A percentile compares a stretch with the other conserved stretches of the same genome.
These are phyloP conservation scores for Actinidia polygama DNA, from an alignment of 179 eudicot genomes.

Conservation along the genomic window DNA sequence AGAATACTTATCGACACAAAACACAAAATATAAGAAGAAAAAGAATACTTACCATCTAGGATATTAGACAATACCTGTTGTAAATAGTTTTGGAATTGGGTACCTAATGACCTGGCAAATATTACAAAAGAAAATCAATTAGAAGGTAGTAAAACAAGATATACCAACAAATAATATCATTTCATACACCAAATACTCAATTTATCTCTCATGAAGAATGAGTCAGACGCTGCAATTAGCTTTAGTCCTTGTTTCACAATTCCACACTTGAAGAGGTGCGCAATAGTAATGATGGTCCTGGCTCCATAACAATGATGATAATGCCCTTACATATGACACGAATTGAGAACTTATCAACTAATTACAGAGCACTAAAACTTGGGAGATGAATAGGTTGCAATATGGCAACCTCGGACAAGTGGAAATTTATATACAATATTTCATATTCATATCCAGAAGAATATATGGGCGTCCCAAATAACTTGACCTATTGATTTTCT, in stretches of 20 bases:
- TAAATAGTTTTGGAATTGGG: constrained; percentile 89
- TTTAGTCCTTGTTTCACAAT: no score
- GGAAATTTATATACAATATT: no score
- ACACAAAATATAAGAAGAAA: background rate
- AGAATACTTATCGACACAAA: background rate
- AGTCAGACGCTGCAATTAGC: no score
- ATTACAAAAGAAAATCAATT: constrained; percentile 45
- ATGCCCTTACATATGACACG: no score
- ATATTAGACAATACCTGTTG: constrained; percentile 95
- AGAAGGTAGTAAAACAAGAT: background rate
- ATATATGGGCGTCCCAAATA: background rate
- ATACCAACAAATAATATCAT: background rate
- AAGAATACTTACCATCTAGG: constrained; percentile 75
- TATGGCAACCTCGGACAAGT: no score
- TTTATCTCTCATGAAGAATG: background rate
- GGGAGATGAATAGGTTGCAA: no score
- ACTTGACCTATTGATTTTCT: background rate
- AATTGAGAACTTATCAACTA: no score
- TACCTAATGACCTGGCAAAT: constrained; percentile 91
- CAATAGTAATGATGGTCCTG: no score
- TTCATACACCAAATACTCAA: background rate
- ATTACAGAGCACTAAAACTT: no score
- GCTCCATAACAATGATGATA: no score
- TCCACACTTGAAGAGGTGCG: no score
- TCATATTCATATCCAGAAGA: background rate